These are phyloP conservation scores for Cupressus sempervirens DNA, from an alignment of 75 land plant genomes.

Conservation along the genomic window DNA sequence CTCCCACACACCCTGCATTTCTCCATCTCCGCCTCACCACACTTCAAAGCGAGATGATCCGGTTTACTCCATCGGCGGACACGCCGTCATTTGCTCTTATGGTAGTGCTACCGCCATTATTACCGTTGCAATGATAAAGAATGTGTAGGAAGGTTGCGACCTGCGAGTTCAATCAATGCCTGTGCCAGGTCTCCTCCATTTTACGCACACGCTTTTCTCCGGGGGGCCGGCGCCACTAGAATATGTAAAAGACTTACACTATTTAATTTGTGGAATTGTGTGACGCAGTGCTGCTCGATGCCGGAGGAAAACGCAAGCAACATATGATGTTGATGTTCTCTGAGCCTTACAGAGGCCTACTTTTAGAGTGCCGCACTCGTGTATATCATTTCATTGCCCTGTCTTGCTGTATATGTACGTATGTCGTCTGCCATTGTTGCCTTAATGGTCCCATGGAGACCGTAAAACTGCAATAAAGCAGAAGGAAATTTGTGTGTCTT, in stretches of 20 bases:
- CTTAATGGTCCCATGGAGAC: too few species aligned
- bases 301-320: neutral
- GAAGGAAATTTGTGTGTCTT: too few species aligned
- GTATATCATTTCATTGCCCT: too few species aligned
- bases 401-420: too few species aligned
- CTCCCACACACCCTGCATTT: neutral
- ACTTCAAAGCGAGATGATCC: neutral
- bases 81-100: neutral
- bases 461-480: too few species aligned
- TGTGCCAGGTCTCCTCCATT: neutral
- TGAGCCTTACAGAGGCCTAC: too few species aligned
- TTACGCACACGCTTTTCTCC: neutral
- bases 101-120: neutral
- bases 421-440: too few species aligned
- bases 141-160: too few species aligned
- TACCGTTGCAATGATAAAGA: neutral
- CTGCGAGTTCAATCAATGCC: conserved; percentile 5
- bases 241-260: too few species aligned
- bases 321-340: too few species aligned
- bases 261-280: neutral
- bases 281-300: neutral
- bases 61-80: neutral
- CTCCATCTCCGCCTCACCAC: neutral
- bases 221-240: neutral
- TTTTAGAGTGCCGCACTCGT: too few species aligned